These are phyloP conservation scores for Aspergillus brunneoviolaceus DNA, from an alignment of 2,329 filamentous ascomycete species.

Conservation along the genomic window DNA sequence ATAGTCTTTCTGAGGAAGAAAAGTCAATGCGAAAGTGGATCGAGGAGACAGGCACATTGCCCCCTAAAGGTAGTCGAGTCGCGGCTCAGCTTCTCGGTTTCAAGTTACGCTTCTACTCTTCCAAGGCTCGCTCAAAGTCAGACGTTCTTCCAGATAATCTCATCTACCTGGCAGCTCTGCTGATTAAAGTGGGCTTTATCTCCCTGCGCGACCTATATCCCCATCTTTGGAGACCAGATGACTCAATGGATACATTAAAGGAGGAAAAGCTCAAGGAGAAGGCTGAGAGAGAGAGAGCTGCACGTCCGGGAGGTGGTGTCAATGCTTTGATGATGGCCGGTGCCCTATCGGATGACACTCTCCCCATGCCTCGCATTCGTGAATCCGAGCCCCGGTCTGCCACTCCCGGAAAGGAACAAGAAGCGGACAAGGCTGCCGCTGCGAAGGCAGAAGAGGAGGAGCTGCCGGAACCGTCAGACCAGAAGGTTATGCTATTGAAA, in stretches of 20 bases:
- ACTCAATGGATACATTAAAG: conserved; percentile 74
- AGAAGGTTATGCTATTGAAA: conserved; percentile 81
- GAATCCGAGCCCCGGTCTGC: conserved; percentile 53
- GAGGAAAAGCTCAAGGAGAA: conserved; percentile 72
- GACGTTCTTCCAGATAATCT: conserved; percentile 88
- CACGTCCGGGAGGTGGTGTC: conserved; percentile 66
- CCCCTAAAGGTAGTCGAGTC: conserved; percentile 81
- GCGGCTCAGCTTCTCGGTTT: conserved; percentile 95
- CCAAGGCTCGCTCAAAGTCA: conserved; percentile 67
- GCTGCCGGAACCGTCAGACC: conserved; percentile 74
- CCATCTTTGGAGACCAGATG: conserved; percentile 83
- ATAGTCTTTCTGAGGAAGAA: conserved; percentile 47
- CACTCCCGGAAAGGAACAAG: conserved; percentile 55
- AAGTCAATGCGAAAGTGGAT: conserved; percentile 72
- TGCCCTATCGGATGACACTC: conserved; percentile 78
- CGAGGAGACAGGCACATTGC: conserved; percentile 73
- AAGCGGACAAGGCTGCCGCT: conserved; percentile 44
- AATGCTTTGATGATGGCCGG: conserved; percentile 89
- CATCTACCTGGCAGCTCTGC: conserved; percentile 83
- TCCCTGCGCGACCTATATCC: conserved; percentile 88
- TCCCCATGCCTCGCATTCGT: conserved; percentile 50
- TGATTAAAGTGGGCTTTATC: conserved; percentile 97
- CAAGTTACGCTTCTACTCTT: conserved; percentile 94
- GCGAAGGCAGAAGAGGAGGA: conserved; percentile 46
- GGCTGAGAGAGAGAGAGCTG: conserved; percentile 71